These are phyloP conservation scores for Pilobolus umbonatus DNA, from an alignment of 192 early-diverging fungal genomes.

Conservation along the genomic window DNA sequence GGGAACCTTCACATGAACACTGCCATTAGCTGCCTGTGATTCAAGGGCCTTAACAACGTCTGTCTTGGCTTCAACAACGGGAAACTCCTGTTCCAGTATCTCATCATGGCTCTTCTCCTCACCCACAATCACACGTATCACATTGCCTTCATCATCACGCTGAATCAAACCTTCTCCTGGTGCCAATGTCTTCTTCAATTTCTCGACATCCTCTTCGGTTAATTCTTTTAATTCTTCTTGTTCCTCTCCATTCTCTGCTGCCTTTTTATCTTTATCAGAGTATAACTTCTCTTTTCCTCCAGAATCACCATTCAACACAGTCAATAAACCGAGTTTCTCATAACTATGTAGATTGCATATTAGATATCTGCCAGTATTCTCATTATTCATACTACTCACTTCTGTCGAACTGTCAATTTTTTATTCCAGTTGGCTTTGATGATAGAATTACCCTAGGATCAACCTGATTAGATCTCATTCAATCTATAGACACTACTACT, in stretches of 20 bases:
- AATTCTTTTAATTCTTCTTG: conserved; percentile 36
- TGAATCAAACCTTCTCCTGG: conserved; percentile 77
- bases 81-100: conserved; percentile 37
- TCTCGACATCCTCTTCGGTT: conserved; percentile 47
- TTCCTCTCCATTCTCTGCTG: conserved; percentile 16
- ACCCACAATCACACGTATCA: conserved; percentile 61
- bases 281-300: conserved; percentile 48
- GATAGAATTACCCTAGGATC: conserved; percentile 45
- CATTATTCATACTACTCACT: conserved; percentile 35
- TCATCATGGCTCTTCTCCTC: conserved; percentile 48
- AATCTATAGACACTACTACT: background rate
- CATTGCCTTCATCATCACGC: conserved; percentile 71
- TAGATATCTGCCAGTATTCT: background rate
- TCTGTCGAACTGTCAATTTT: conserved; percentile 60
- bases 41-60: conserved; percentile 57
- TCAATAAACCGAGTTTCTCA: conserved; percentile 61
- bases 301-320: conserved; percentile 57
- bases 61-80: conserved; percentile 38
- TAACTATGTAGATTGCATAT: conserved; percentile 41
- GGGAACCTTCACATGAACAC: conserved; percentile 43
- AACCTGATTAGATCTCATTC: background rate
- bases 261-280: conserved; percentile 17
- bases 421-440: conserved; percentile 69
- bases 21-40: conserved; percentile 44
- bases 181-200: conserved; percentile 50